phyloP scores from a whole-genome alignment of 331 rosid species.

The Malus hybrid region DNA sequence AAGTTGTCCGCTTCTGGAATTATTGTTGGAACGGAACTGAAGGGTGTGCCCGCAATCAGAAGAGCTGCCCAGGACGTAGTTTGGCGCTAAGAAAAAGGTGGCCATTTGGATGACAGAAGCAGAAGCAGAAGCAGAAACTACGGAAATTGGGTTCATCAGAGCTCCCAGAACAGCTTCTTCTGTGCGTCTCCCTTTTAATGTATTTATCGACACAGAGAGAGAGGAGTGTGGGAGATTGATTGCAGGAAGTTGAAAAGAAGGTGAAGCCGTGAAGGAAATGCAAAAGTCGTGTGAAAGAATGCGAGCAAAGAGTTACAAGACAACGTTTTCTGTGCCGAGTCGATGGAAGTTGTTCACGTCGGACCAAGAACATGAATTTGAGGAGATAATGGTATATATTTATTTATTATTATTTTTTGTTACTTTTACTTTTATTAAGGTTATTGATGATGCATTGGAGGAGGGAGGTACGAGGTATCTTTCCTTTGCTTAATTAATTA shows the following conservation, averaged over 20 bases:
- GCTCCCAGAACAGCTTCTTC: not conserved
- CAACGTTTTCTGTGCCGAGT: not conserved
- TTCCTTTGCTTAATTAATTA: too few relatives aligned
- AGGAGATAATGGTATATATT: not conserved
- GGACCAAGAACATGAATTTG: not conserved
- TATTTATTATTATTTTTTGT: not conserved
- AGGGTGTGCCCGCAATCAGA: constrained; percentile 22
- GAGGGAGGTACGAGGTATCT: too few relatives aligned
- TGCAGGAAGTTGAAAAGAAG: not conserved
- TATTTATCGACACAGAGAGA: not conserved
- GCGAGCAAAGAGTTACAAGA: too few relatives aligned
- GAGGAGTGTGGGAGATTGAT: not conserved
- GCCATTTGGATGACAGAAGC: constrained; percentile 24
- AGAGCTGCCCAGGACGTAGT: constrained; percentile 20
- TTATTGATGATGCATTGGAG: not conserved
- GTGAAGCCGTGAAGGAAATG: not conserved
- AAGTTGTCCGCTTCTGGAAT: constrained; percentile 4
- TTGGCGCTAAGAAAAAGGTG: constrained; percentile 17
- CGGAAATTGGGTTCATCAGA: not conserved
- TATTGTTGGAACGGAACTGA: constrained; percentile 26
- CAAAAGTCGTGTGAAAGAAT: not conserved
- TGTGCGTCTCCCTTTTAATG: not conserved
- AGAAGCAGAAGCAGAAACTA: not conserved
- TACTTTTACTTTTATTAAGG: not conserved
- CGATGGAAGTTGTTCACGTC: not conserved